A percentile compares a stretch with the other conserved stretches of the same genome.
phyloP scores from a whole-genome alignment of 169 alveolate genomes.

The Amoebophrya sp. region DNA sequence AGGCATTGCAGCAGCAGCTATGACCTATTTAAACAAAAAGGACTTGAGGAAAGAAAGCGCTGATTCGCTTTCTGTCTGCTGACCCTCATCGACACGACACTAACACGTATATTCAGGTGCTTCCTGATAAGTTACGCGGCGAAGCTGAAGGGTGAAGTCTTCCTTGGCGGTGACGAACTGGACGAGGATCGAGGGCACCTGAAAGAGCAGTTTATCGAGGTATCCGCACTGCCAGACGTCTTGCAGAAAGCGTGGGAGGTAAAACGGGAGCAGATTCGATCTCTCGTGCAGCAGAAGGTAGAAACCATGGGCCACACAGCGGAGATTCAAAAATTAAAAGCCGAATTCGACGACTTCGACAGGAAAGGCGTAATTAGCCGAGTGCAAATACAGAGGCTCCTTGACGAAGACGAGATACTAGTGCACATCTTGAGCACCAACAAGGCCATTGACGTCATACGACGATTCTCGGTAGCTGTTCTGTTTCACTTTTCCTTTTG shows the following conservation, averaged over 20 bases:
- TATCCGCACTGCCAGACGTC: neutral
- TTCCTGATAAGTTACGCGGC: neutral
- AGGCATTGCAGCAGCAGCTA: too few relatives aligned
- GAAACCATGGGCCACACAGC: constrained; percentile 7
- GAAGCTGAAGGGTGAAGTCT: neutral
- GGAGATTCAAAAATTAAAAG: neutral
- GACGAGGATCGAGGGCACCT: neutral
- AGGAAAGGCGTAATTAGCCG: neutral
- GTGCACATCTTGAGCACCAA: neutral
- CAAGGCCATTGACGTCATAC: neutral
- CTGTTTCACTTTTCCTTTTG: too few relatives aligned
- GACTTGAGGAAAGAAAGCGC: too few relatives aligned
- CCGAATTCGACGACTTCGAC: constrained; percentile 25
- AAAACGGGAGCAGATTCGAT: neutral
- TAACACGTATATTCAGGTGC: neutral
- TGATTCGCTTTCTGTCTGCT: too few relatives aligned
- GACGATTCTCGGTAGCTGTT: neutral
- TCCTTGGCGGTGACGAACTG: neutral
- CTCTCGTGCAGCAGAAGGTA: neutral
- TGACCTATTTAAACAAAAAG: too few relatives aligned
- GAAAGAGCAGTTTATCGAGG: constrained; percentile 8
- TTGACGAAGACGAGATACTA: neutral
- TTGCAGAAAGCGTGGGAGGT: neutral
- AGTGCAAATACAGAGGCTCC: neutral
- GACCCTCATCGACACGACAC: too few relatives aligned